Conservation (phyloP, 306 rosid species). For the Quercus cerris region DNA sequence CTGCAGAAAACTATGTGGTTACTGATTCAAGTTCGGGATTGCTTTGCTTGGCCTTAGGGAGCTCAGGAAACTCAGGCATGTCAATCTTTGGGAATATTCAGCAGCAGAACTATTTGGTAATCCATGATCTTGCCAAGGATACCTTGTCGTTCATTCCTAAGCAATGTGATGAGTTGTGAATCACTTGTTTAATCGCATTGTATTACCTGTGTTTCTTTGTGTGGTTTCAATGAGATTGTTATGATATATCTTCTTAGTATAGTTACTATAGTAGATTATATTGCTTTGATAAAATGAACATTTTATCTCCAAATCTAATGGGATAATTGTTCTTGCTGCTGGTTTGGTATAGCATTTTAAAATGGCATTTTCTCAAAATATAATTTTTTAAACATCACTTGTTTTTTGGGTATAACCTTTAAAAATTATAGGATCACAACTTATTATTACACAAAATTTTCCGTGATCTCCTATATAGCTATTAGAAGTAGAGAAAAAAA, state of each 20-base stretch:
- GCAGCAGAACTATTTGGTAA: slow-evolving; percentile 52
- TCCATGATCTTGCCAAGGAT: slow-evolving; percentile 41
- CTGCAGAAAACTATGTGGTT: slow-evolving; percentile 59
- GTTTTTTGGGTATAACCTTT: too few species aligned
- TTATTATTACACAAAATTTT: too few species aligned
- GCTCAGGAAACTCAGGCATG: slow-evolving; percentile 41
- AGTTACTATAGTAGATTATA: not conserved
- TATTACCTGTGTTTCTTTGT: not conserved
- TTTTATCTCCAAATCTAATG: not conserved
- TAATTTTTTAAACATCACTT: too few species aligned
- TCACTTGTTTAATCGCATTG: not conserved
- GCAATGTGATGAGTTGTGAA: slow-evolving; percentile 35
- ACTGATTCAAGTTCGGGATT: slow-evolving; percentile 46
- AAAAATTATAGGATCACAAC: too few species aligned
- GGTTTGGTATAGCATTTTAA: too few species aligned
- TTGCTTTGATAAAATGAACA: slow-evolving; percentile 9
- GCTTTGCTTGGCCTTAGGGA: slow-evolving; percentile 78
- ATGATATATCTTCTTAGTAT: slow-evolving; percentile 12
- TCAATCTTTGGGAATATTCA: slow-evolving; percentile 64
- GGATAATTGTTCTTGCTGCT: too few species aligned
- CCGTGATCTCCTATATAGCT: too few species aligned
- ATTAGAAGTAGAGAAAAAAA: too few species aligned
- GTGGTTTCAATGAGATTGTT: slow-evolving; percentile 1
- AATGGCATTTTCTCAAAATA: too few species aligned
- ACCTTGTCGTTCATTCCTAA: slow-evolving; percentile 39